phyloP scores from a whole-genome alignment of 148 eudicot species.

The Vaccinium vitisidaea region DNA sequence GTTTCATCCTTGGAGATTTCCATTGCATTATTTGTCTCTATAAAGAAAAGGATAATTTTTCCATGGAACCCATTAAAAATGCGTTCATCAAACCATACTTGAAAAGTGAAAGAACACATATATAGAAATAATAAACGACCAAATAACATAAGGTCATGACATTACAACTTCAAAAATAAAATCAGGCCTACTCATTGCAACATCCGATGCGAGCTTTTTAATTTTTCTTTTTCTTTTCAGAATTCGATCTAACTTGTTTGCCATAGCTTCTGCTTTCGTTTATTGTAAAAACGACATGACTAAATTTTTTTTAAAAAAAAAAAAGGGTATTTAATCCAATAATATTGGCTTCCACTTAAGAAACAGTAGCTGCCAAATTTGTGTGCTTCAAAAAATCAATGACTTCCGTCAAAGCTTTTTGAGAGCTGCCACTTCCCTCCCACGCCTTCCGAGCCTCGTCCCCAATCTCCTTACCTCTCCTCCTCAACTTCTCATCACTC shows the following conservation, averaged over 20 bases:
- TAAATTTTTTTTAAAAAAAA: too few species aligned
- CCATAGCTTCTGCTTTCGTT: too few species aligned
- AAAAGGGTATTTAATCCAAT: too few species aligned
- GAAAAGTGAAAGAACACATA: neutral
- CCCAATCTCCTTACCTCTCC: conserved; percentile 27
- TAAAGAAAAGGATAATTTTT: neutral
- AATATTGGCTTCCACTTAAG: neutral
- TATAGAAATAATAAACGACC: neutral
- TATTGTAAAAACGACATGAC: too few species aligned
- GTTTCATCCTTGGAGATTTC: too few species aligned
- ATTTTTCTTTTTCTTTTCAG: neutral
- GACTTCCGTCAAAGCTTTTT: conserved; percentile 14
- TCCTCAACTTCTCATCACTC: conserved; percentile 31
- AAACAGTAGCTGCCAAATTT: neutral
- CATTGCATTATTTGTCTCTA: neutral
- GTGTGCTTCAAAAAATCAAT: conserved; percentile 15
- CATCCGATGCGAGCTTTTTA: neutral
- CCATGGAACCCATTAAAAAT: neutral
- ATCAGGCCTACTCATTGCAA: too few species aligned
- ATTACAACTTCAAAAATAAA: too few species aligned
- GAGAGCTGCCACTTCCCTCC: conserved; percentile 35
- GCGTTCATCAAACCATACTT: neutral
- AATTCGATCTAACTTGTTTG: neutral
- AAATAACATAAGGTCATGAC: neutral
- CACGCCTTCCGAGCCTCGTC: conserved; percentile 38